Base-by-base conservation (phyloP, 2,329 filamentous ascomycete species). In the Paecilomyces niveus region DNA sequence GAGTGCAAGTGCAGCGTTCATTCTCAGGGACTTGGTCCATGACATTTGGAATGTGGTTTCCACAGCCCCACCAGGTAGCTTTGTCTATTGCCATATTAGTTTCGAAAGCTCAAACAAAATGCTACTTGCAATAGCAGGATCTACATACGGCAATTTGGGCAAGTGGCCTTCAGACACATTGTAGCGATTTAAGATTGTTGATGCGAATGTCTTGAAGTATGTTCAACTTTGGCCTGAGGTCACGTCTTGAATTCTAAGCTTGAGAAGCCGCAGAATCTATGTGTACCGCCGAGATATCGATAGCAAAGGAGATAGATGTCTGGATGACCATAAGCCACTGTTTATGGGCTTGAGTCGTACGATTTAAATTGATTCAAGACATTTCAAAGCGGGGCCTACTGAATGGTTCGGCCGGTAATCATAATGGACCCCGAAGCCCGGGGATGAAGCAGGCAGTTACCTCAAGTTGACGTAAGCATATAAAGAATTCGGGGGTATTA, bases 1-100 rank as follows among this genome's bases (percentile, higher is more conserved):
- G 87, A 65, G 81, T 77, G 70, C 88, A 91, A 24, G 76, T 78
- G 77, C 88, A 91, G 74, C 86, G 83, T 49, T 89, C 78, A 5
- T 77, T 72, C 35, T 78, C 74, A 3, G 85, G 80, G 51, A 89
- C 71, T 26, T 71, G 67, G 70, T 86, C 83, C 77, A 90, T 83
- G 65, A 90, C 86, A 15, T 71, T 71, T 11, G 83, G 75, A 64
- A 88, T 76, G 74, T 89, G 84, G 61, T 65, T 77, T 62, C 85
- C 85, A 72, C 86, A 89, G 61, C 86, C 86, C 75, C 78, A 83
- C 86, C 86, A 89, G 57, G 83, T 81, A 49, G 75, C 72, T 68
- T 86, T 86, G 60, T 79, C 85, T 85, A 59, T 57, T 50, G 32
- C 35, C 3, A 54, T 53, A 54, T 64, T 54, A 54, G 58, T 68